A percentile compares a stretch with the other conserved stretches of the same genome.
These are phyloP conservation scores for Fomes fomentarius DNA, from an alignment of 1,284 basidiomycete genomes.

Conservation along the genomic window DNA sequence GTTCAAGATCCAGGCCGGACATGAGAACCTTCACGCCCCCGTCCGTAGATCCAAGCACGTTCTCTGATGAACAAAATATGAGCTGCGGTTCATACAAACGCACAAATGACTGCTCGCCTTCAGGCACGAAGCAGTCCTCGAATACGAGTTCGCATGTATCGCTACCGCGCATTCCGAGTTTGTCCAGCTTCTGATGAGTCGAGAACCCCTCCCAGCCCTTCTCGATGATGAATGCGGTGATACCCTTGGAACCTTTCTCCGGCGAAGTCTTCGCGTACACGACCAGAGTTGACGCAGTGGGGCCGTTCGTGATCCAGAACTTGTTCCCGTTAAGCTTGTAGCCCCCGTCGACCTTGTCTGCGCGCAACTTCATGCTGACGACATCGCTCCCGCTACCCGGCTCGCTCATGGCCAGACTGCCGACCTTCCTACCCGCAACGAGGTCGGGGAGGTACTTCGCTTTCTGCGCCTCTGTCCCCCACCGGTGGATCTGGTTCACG, in stretches of 20 bases:
- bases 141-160: slow-evolving; percentile 96
- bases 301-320: slow-evolving; percentile 98
- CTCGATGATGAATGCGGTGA: slow-evolving; percentile 93
- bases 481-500: slow-evolving; percentile 87
- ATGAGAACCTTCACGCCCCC: slow-evolving; percentile 88
- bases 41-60: slow-evolving; percentile 83
- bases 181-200: slow-evolving; percentile 90
- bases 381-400: slow-evolving; percentile 91
- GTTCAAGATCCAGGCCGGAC: slow-evolving; percentile 92
- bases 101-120: slow-evolving; percentile 49
- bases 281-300: slow-evolving; percentile 86
- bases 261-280: slow-evolving; percentile 93
- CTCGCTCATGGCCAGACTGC: slow-evolving; percentile 94
- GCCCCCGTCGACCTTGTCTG: slow-evolving; percentile 75
- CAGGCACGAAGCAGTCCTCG: slow-evolving; percentile 87
- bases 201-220: slow-evolving; percentile 84
- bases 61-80: slow-evolving; percentile 52
- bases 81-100: background rate
- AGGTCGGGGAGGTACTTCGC: slow-evolving; percentile 87
- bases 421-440: slow-evolving; percentile 82
- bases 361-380: slow-evolving; percentile 86
- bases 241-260: slow-evolving; percentile 81
- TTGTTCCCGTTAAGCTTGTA: slow-evolving; percentile 90
- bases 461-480: slow-evolving; percentile 88
- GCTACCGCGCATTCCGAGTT: slow-evolving; percentile 95